Percentiles rank a stretch among this genome's conserved stretches.
These are phyloP conservation scores for Ophiocordyceps camponoti-leonardi DNA, from an alignment of 2,329 filamentous ascomycete species.

Conservation along the genomic window DNA sequence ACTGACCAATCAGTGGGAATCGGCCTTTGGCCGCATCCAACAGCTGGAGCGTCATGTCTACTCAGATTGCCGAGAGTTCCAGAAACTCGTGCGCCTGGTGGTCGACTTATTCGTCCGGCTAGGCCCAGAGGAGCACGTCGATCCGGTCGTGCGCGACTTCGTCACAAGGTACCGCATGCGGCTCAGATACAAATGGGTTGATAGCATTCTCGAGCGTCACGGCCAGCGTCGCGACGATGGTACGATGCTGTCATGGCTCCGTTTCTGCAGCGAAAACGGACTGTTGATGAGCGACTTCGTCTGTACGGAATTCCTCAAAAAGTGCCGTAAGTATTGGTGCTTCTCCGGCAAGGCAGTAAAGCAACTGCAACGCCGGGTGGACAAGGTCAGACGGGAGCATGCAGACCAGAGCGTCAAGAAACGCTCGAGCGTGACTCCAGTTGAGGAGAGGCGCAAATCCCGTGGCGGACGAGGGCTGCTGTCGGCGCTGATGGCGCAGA, in stretches of 20 bases:
- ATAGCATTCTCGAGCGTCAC: slow-evolving; percentile 13
- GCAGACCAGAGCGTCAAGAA: not conserved
- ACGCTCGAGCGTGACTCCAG: too few relatives aligned
- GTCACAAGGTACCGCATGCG: slow-evolving; percentile 9
- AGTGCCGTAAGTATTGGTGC: slow-evolving; percentile 16
- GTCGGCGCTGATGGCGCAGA: slow-evolving; percentile 19
- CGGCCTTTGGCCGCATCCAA: slow-evolving; percentile 7
- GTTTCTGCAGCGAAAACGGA: slow-evolving; percentile 13
- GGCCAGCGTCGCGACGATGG: slow-evolving; percentile 12
- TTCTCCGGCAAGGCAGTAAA: slow-evolving; percentile 13
- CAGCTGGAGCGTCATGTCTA: slow-evolving; percentile 6
- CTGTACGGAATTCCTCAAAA: slow-evolving; percentile 10
- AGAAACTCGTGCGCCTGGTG: slow-evolving; percentile 10
- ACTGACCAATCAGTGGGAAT: slow-evolving; percentile 10
- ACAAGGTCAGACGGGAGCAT: not conserved
- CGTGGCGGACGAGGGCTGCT: slow-evolving; percentile 23
- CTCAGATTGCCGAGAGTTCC: slow-evolving; percentile 7
- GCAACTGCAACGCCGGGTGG: slow-evolving; percentile 1
- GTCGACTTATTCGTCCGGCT: slow-evolving; percentile 16
- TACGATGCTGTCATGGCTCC: slow-evolving; percentile 13
- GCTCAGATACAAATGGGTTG: slow-evolving; percentile 11
- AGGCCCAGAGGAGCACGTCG: slow-evolving; percentile 10
- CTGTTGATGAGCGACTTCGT: slow-evolving; percentile 13
- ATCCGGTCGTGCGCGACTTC: slow-evolving; percentile 12
- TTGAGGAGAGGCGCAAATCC: slow-evolving; percentile 8